Base-by-base conservation (phyloP, 2,329 filamentous ascomycete genomes). In the Emmonsia crescens region DNA sequence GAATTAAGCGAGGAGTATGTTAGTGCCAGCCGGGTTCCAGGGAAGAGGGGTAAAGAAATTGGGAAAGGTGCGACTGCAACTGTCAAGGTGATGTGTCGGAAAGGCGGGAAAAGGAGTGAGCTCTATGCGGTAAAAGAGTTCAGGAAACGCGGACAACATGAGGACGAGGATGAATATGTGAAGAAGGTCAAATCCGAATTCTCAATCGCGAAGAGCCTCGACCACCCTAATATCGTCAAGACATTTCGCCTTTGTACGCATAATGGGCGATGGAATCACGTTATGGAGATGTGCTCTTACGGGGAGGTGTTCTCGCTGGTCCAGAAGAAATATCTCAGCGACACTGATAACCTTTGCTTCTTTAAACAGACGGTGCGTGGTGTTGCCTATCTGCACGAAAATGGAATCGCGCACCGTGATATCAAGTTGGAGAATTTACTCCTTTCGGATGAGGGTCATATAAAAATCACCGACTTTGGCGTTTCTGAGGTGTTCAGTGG, bases 391-490 rank as follows among this genome's bases (percentile, higher is more conserved):
- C 79, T 96, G 27, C 91, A 96, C 74, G 80, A 79, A 63, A 85
- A 93, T 69, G 91, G 91, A 62, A 92, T 96, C 70, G 91, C 91
- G 1, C 91, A 96, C 75, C 88, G 91, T 57, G 91, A 96, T 68
- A 89, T 96, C 77, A 96, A 96, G 75, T 82, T 92, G 12, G 91
- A 96, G 73, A 96, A 96, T 68, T 78, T 95, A 29, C 81, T 96
- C 38, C 82, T 96, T 63, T 88, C 86, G 55, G 85, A 85, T 67
- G 85, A 91, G 62, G 90, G 90, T 70, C 87, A 90, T 72, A 80
- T 96, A 61, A 96, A 96, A 76, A 92, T 96, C 63, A 91, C 90
- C 57, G 91, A 96, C 73, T 96, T 96, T 76, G 91, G 91, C 60
- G 89, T 93, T 16, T 91, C 89, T 0, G 89, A 94, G 71, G 88